These are phyloP conservation scores for Ceraceosorus guamensis DNA, from an alignment of 1,284 basidiomycete species.

Conservation along the genomic window DNA sequence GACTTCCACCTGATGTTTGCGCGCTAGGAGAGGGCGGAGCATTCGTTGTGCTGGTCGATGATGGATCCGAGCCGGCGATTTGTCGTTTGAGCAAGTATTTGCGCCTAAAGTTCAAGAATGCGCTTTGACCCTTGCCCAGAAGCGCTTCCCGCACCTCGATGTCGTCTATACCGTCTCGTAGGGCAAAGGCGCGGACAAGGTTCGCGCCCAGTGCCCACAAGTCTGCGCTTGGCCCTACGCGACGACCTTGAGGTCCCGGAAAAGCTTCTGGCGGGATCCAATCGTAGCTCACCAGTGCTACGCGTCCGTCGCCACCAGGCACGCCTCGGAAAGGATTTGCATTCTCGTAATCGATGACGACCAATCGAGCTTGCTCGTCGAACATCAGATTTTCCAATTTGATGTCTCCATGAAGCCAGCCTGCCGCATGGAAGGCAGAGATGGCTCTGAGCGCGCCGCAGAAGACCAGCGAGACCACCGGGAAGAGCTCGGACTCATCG, in stretches of 20 bases:
- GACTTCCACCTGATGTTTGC: too few relatives aligned
- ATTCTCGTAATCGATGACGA: constrained; percentile 46
- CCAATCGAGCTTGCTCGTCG: constrained; percentile 25
- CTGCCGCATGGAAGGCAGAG: constrained; percentile 33
- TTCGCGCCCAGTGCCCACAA: constrained; percentile 44
- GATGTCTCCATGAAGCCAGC: constrained; percentile 47
- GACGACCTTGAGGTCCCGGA: constrained; percentile 29
- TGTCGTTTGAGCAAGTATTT: constrained; percentile 12
- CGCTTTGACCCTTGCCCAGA: constrained; percentile 27
- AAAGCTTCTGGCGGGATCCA: constrained; percentile 44
- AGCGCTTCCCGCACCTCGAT: constrained; percentile 27
- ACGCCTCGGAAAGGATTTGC: constrained; percentile 43
- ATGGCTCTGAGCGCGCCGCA: constrained; percentile 30
- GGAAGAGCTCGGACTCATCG: constrained; percentile 36
- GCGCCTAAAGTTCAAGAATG: constrained; percentile 23
- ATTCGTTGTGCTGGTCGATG: background rate
- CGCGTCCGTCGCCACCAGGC: constrained; percentile 28
- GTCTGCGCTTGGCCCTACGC: constrained; percentile 41
- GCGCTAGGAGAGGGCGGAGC: too few relatives aligned
- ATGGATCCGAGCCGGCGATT: background rate
- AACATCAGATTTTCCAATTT: constrained; percentile 48
- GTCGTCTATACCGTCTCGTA: constrained; percentile 42
- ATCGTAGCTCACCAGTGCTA: constrained; percentile 40
- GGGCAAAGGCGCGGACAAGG: constrained; percentile 39
- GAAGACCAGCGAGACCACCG: constrained; percentile 37